Conservation (phyloP, 225 moss, liverwort and hornwort genomes). For the Sphagnum tenellum region DNA sequence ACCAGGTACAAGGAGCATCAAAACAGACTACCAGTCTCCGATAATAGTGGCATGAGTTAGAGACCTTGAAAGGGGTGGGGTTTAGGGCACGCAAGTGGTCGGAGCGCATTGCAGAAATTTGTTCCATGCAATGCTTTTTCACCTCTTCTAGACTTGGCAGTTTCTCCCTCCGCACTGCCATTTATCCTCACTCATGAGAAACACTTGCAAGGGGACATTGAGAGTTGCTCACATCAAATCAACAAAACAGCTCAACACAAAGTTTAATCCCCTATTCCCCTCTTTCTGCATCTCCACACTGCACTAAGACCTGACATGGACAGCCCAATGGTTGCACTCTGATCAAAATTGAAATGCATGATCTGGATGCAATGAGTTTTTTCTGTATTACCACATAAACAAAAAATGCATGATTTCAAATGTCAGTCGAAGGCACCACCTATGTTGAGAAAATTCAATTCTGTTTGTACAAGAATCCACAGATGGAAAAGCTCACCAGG, state of each 20-base stretch:
- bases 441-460: too few species aligned
- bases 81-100: conserved; percentile 91
- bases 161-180: conserved; percentile 47
- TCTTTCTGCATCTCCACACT: too few species aligned
- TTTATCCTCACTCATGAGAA: background rate
- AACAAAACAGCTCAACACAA: background rate
- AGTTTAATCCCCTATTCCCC: background rate
- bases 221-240: background rate
- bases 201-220: background rate
- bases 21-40: background rate
- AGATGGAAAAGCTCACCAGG: conserved; percentile 29
- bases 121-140: conserved; percentile 56
- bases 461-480: too few species aligned
- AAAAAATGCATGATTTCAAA: too few species aligned
- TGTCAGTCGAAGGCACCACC: too few species aligned
- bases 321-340: too few species aligned
- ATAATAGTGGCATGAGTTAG: background rate
- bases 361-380: background rate
- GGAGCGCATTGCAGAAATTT: conserved; percentile 81
- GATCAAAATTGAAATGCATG: background rate
- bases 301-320: too few species aligned
- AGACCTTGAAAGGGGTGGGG: conserved; percentile 94
- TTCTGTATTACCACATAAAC: background rate
- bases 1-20: background rate
- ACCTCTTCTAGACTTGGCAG: conserved; percentile 43